Base-by-base conservation (phyloP, 2,329 filamentous ascomycete genomes). In the Phyllosticta paracitricarpa region DNA sequence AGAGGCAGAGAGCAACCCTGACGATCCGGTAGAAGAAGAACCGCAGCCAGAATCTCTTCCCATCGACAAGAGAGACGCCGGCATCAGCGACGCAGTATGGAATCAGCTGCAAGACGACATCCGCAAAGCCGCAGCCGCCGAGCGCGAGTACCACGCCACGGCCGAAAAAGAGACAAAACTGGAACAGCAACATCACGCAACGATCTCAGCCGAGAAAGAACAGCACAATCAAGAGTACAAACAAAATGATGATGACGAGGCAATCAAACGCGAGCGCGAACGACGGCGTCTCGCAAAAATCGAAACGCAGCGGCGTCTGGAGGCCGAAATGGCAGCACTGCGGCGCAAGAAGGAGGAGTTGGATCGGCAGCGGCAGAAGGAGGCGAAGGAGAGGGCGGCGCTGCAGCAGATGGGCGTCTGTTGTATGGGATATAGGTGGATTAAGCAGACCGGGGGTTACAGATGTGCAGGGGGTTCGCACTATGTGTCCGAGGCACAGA, bases 391-490 rank as follows among this genome's bases (percentile, higher is more conserved):
- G 10, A 78, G 81, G 71, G 65, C 68, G 51, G 84, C 80, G 66
- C 68, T 90, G 64, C 71, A 68, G 64, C 30, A 65, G 1, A 76
- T 83, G 74, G 87, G 87, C 0, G 57, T 71, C 0, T 91, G 87
- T 69, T 75, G 77, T 0, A 48, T 60, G 19, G 87, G 86, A 0
- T 90, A 56, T 67, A 59, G 62, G 0, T 91, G 87, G 87, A 83
- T 87, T 26, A 83, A 81, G 65, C 79, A 86, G 66, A 51, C 2
- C 1, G 68, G 66, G 1, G 87, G 87, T 0, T 90, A 84, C 70
- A 71, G 84, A 4, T 89, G 87, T 72, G 78, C 78, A 0, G 87
- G 81, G 0, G 86, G 86, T 0, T 68, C 67, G 2, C 87, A 89
- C 72, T 87, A 68, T 62, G 71, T 85, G 19, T 67, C 67, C 2